Conservation (phyloP, 345 rosid species). For the Salix koriyanagi region DNA sequence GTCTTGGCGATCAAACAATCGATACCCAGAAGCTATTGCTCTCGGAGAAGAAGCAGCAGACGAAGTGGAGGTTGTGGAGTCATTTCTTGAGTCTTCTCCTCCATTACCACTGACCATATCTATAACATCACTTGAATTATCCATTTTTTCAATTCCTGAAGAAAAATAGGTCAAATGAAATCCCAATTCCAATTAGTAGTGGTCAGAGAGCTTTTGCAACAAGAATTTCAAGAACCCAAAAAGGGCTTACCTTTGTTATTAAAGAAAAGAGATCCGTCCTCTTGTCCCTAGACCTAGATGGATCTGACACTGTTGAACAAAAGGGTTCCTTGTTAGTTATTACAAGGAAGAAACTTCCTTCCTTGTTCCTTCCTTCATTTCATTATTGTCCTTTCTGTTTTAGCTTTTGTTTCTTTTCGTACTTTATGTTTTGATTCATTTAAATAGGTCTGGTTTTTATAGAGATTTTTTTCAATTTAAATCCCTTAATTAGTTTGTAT, state of each 20-base stretch:
- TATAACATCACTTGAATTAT: constrained; percentile 14
- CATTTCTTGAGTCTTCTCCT: constrained; percentile 12
- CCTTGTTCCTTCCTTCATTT: background rate
- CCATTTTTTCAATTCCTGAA: constrained; percentile 2
- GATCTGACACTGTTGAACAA: background rate
- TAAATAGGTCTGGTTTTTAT: background rate
- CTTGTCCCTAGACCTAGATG: background rate
- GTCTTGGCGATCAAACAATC: constrained; percentile 37
- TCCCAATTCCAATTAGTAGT: background rate
- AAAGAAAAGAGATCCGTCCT: background rate
- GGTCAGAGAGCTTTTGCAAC: background rate
- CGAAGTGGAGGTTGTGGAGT: background rate
- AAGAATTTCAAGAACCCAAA: background rate
- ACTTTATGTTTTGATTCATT: background rate
- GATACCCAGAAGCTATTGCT: constrained; percentile 15
- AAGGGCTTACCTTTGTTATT: background rate
- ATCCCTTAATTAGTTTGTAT: background rate
- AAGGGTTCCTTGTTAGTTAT: background rate
- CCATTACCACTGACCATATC: constrained; percentile 1
- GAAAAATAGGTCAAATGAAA: no score
- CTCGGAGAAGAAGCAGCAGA: constrained; percentile 14
- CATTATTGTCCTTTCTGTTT: background rate
- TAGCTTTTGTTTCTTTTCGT: background rate
- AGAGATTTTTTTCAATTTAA: background rate
- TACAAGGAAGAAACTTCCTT: no score